phyloP scores from a whole-genome alignment of 371 early-diverging fungal genomes.

The Mortierella sp. region DNA sequence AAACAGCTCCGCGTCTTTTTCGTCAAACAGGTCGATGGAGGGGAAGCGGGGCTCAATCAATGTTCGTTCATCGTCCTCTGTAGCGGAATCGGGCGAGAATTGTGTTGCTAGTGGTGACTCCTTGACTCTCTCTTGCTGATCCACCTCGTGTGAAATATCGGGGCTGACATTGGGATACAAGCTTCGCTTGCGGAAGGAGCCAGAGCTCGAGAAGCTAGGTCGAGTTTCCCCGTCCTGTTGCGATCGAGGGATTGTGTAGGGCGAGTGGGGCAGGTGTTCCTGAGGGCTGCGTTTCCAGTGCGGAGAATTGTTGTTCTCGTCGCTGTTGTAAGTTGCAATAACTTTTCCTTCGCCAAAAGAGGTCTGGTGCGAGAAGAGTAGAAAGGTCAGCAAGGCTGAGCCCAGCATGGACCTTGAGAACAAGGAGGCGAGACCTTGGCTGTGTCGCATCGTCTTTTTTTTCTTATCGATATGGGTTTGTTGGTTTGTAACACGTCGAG shows the following conservation, averaged over 20 bases:
- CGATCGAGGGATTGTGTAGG: slow-evolving; percentile 9
- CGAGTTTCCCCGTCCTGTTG: background rate
- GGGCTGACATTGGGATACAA: slow-evolving; percentile 23
- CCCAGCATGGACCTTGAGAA: slow-evolving; percentile 12
- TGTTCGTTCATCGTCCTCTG: slow-evolving; percentile 18
- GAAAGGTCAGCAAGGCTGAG: slow-evolving; percentile 21
- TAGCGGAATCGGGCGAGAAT: too few species aligned
- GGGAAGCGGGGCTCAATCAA: slow-evolving; percentile 42
- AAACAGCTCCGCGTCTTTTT: slow-evolving; percentile 30
- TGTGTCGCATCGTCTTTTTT: slow-evolving; percentile 7
- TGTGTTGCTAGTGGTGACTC: too few species aligned
- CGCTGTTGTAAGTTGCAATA: slow-evolving; percentile 1
- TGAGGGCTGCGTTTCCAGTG: slow-evolving; percentile 16
- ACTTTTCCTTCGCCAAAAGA: slow-evolving; percentile 3
- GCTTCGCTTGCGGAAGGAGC: slow-evolving; percentile 14
- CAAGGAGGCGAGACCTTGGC: background rate
- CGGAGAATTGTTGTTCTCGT: slow-evolving; percentile 9
- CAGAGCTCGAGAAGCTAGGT: background rate
- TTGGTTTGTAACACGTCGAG: background rate
- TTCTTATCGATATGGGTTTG: slow-evolving; percentile 7
- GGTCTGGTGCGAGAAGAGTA: slow-evolving; percentile 10
- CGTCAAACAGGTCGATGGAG: slow-evolving; percentile 41
- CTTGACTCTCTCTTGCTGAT: too few species aligned
- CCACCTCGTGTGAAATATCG: background rate
- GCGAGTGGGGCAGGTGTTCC: slow-evolving; percentile 15